A percentile compares a stretch with the other conserved stretches of the same genome.
These are phyloP conservation scores for Verticillium longisporum DNA, from an alignment of 2,329 filamentous ascomycete genomes.

Conservation along the genomic window DNA sequence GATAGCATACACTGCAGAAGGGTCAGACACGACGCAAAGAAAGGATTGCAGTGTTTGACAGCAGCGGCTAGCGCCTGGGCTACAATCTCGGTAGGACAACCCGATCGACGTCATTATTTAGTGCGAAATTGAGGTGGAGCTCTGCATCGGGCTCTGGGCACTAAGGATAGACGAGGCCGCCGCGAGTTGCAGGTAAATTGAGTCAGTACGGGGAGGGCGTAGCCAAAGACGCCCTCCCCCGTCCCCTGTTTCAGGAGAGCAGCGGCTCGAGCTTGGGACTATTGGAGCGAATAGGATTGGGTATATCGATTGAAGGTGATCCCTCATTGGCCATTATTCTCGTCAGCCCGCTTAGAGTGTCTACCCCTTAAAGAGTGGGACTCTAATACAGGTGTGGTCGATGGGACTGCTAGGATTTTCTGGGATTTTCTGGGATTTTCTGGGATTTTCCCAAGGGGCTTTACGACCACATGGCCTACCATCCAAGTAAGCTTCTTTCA, in stretches of 20 bases:
- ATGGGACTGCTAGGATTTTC: no score
- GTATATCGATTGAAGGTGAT: not conserved
- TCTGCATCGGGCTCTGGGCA: no score
- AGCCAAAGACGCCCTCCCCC: no score
- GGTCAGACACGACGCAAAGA: not conserved
- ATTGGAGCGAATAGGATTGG: not conserved
- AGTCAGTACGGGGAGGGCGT: not conserved
- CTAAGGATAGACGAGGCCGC: not conserved
- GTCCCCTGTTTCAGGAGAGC: not conserved
- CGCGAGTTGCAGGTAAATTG: not conserved
- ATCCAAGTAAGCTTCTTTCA: not conserved
- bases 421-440: not conserved
- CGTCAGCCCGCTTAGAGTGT: not conserved
- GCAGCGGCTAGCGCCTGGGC: not conserved
- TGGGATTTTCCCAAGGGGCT: not conserved
- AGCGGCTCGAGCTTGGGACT: not conserved
- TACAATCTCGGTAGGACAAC: not conserved
- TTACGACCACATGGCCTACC: not conserved
- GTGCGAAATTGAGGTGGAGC: not conserved
- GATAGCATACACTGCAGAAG: not conserved
- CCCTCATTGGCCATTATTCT: not conserved
- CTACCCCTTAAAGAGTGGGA: not conserved
- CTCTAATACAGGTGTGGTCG: not conserved
- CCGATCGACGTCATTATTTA: slow-evolving; percentile 1
- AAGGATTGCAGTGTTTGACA: not conserved